phyloP scores from a whole-genome alignment of 768 basidiomycete genomes.

The Fistulinella prunicolor region DNA sequence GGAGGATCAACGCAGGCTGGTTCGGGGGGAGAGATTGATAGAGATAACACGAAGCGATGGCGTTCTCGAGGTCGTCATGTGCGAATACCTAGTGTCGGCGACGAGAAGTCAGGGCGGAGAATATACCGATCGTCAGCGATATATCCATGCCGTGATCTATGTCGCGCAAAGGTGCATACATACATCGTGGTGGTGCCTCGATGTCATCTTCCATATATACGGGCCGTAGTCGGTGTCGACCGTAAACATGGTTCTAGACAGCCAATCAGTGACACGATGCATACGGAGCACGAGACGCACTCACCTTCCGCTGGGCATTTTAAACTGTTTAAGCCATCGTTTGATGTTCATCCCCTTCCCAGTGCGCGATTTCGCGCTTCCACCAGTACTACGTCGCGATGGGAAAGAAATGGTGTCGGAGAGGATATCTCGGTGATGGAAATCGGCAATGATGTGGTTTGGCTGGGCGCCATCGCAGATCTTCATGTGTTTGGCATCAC shows the following conservation, averaged over 20 bases:
- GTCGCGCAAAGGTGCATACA: background rate
- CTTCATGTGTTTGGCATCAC: slow-evolving; percentile 17
- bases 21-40: background rate
- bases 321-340: slow-evolving; percentile 30
- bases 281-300: background rate
- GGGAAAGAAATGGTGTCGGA: slow-evolving; percentile 30
- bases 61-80: slow-evolving; percentile 19
- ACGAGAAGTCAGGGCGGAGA: background rate
- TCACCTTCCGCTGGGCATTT: slow-evolving; percentile 22
- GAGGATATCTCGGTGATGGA: slow-evolving; percentile 28
- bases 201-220: slow-evolving; percentile 24
- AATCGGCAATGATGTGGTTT: slow-evolving; percentile 17
- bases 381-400: background rate
- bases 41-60: slow-evolving; percentile 24
- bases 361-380: background rate
- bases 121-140: too few species aligned
- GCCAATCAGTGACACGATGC: background rate
- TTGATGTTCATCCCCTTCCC: slow-evolving; percentile 15
- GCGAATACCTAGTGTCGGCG: slow-evolving; percentile 19
- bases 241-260: slow-evolving; percentile 14
- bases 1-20: slow-evolving; percentile 23
- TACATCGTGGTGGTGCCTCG: background rate
- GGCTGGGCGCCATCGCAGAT: slow-evolving; percentile 13
- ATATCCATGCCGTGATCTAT: too few species aligned
- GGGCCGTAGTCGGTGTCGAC: slow-evolving; percentile 22